Evolutionary conservation across 371 early-diverging fungal genomes (phyloP).

Genomic region (Cokeromyces recurvatus): DNA sequence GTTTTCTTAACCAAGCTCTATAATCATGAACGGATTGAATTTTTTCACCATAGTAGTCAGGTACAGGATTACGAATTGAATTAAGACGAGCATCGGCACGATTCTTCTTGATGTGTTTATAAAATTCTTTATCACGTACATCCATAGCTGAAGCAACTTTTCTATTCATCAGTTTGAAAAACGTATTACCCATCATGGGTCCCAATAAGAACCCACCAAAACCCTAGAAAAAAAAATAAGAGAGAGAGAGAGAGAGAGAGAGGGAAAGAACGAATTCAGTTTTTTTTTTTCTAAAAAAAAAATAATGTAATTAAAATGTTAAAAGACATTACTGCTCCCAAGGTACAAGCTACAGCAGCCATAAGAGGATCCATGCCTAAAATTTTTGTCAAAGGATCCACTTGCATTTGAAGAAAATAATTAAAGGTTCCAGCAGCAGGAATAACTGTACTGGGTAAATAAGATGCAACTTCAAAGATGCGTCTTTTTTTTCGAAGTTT

Average conservation of each 20-base stretch:
- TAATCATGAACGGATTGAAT: slow-evolving; percentile 80
- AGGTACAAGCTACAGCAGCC: slow-evolving; percentile 58
- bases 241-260: too few relatives aligned
- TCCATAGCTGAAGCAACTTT: slow-evolving; percentile 56
- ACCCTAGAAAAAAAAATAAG: too few relatives aligned
- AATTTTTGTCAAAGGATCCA: slow-evolving; percentile 74
- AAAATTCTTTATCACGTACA: slow-evolving; percentile 74
- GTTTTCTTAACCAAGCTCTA: slow-evolving; percentile 86
- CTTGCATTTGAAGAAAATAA: slow-evolving; percentile 69
- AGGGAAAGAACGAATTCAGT: too few relatives aligned
- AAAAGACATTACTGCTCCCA: slow-evolving; percentile 47
- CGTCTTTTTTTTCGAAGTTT: slow-evolving; percentile 66
- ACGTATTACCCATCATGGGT: slow-evolving; percentile 58
- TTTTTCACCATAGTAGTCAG: slow-evolving; percentile 94
- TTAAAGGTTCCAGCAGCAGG: slow-evolving; percentile 60
- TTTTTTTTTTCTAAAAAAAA: neutral
- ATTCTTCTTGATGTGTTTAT: slow-evolving; percentile 72
- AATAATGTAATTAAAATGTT: neutral
- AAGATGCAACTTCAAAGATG: slow-evolving; percentile 63
- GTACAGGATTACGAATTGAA: slow-evolving; percentile 76
- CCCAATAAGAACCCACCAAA: slow-evolving; percentile 67
- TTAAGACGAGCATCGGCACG: slow-evolving; percentile 76
- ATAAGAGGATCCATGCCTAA: slow-evolving; percentile 78
- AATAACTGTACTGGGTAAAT: slow-evolving; percentile 55
- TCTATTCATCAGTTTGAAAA: slow-evolving; percentile 61